These are phyloP conservation scores for Elymus sibiricus DNA, from an alignment of 176 grass and related monocot species.

Conservation along the genomic window DNA sequence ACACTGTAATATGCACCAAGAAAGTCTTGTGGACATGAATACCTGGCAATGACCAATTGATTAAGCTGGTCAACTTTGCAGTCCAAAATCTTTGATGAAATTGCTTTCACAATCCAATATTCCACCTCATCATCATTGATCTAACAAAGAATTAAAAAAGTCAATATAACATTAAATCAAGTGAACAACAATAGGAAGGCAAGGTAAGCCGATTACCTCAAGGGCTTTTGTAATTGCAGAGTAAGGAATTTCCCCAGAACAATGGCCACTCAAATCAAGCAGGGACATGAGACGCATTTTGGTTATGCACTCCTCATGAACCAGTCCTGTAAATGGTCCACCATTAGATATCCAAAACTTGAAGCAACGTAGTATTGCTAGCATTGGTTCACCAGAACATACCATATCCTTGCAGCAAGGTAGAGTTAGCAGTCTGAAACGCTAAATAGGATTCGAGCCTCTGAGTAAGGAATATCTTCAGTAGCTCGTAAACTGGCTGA, in stretches of 20 bases:
- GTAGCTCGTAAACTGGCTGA: constrained; percentile 55
- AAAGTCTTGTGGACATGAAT: constrained; percentile 5
- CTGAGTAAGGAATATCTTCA: constrained; percentile 85
- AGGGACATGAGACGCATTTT: constrained; percentile 93
- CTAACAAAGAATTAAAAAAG: constrained; percentile 28
- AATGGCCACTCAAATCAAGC: constrained; percentile 69
- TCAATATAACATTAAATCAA: not conserved
- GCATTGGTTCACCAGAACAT: not conserved
- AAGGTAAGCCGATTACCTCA: constrained; percentile 31
- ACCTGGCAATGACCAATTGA: constrained; percentile 69
- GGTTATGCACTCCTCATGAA: constrained; percentile 82
- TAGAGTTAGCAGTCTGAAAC: constrained; percentile 68
- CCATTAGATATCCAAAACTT: constrained; percentile 13
- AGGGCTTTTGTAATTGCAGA: constrained; percentile 74
- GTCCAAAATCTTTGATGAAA: constrained; percentile 67
- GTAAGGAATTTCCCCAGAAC: constrained; percentile 72
- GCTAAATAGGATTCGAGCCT: constrained; percentile 81
- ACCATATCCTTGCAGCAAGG: constrained; percentile 70
- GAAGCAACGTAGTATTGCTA: not conserved
- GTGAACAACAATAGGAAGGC: not conserved
- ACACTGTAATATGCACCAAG: not conserved
- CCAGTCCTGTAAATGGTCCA: constrained; percentile 39
- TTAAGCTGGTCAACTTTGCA: constrained; percentile 91
- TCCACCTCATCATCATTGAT: constrained; percentile 92
- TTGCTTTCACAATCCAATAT: constrained; percentile 94